A percentile compares a stretch with the other conserved stretches of the same genome.
These are phyloP conservation scores for Porphyrellus cyaneotinctus DNA, from an alignment of 768 basidiomycete genomes.

Conservation along the genomic window DNA sequence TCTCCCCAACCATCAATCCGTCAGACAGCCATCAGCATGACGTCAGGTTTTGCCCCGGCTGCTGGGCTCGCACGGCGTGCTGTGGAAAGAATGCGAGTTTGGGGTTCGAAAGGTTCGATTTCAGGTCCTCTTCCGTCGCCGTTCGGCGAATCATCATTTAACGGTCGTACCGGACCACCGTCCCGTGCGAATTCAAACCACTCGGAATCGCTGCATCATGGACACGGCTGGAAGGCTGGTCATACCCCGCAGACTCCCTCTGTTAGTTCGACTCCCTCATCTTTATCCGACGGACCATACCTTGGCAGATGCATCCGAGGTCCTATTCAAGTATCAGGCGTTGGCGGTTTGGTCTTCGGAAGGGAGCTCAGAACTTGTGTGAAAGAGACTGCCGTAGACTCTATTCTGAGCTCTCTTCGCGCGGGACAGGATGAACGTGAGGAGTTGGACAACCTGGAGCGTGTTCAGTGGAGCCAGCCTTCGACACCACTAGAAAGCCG, in stretches of 20 bases:
- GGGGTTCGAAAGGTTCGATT: conserved; percentile 41
- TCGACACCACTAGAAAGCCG: conserved; percentile 42
- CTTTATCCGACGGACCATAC: conserved; percentile 49
- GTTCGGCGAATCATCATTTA: conserved; percentile 40
- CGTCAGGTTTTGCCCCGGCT: conserved; percentile 62
- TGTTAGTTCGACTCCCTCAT: conserved; percentile 46
- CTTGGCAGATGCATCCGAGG: conserved; percentile 58
- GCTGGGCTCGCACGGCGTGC: conserved; percentile 74
- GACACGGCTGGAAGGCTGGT: conserved; percentile 36
- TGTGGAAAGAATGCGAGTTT: conserved; percentile 70
- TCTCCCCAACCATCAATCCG: conserved; percentile 38
- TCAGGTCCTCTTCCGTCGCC: conserved; percentile 45
- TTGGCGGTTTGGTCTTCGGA: conserved; percentile 64
- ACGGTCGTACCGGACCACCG: conserved; percentile 30
- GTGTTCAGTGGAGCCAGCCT: conserved; percentile 14
- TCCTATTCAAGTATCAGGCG: conserved; percentile 39
- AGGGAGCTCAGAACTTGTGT: conserved; percentile 53
- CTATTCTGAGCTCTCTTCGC: conserved; percentile 8
- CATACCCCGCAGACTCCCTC: conserved; percentile 62
- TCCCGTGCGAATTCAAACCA: conserved; percentile 40
- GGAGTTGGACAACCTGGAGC: not conserved
- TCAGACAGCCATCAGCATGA: conserved; percentile 72
- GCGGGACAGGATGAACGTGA: not conserved
- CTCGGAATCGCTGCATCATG: conserved; percentile 26
- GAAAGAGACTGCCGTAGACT: conserved; percentile 50